These are phyloP conservation scores for Wickerhamiella dianesei DNA, from an alignment of 805 yeast genomes.

Conservation along the genomic window DNA sequence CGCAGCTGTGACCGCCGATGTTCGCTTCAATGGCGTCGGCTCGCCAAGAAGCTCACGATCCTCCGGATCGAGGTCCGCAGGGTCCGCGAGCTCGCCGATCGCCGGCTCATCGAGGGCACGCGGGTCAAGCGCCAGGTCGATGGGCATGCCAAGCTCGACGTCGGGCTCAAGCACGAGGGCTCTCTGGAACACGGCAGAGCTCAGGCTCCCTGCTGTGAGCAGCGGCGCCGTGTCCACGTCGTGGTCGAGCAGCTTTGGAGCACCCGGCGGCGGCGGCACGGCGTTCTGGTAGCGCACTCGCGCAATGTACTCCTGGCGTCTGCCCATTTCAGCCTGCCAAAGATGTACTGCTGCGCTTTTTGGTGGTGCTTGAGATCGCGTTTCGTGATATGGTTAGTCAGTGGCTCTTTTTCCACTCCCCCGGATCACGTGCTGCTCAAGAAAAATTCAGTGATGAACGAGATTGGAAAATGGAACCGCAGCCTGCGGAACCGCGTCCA, in stretches of 20 bases:
- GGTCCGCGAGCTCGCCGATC: conserved; percentile 24
- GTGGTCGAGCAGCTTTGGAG: conserved; percentile 68
- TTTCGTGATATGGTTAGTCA: too few relatives aligned
- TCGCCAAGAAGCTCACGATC: conserved; percentile 69
- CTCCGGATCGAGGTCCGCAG: conserved; percentile 50
- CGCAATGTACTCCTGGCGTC: conserved; percentile 35
- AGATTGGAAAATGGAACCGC: conserved; percentile 36
- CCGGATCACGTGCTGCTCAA: not conserved
- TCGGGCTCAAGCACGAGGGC: conserved; percentile 41
- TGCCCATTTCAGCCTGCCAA: not conserved
- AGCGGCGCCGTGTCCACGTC: conserved; percentile 33
- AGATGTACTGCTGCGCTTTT: too few relatives aligned
- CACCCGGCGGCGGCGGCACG: conserved; percentile 85
- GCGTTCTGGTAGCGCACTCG: conserved; percentile 72
- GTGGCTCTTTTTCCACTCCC: too few relatives aligned
- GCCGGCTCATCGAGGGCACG: conserved; percentile 36
- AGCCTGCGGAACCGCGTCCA: conserved; percentile 48
- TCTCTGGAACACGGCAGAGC: conserved; percentile 30
- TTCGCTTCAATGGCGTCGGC: conserved; percentile 41
- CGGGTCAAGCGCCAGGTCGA: conserved; percentile 55
- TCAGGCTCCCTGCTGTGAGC: conserved; percentile 43
- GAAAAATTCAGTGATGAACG: conserved; percentile 5
- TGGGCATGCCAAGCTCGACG: conserved; percentile 52
- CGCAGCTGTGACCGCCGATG: conserved; percentile 9
- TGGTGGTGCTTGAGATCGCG: too few relatives aligned